phyloP scores from a whole-genome alignment of 2,329 filamentous ascomycete genomes.

The Chaetomium olivaceum region DNA sequence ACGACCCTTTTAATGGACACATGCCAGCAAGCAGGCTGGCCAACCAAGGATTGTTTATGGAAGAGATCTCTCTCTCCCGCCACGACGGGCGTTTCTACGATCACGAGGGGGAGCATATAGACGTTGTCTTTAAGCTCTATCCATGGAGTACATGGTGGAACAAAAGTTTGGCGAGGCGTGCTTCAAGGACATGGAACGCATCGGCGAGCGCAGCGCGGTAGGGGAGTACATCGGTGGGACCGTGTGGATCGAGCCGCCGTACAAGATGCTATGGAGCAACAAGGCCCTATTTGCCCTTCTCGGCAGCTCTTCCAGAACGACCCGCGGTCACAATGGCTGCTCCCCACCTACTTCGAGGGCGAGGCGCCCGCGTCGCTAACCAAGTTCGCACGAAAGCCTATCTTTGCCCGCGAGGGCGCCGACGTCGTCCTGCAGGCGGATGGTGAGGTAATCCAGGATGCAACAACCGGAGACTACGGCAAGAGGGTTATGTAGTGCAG shows the following conservation, averaged over 20 bases:
- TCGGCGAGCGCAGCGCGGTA: background rate
- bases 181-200: slow-evolving; percentile 5
- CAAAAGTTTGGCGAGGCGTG: slow-evolving; percentile 1
- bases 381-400: slow-evolving; percentile 4
- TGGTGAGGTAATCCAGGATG: background rate
- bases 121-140: slow-evolving; percentile 11
- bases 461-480: slow-evolving; percentile 5
- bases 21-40: background rate
- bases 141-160: slow-evolving; percentile 10
- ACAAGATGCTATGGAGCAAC: slow-evolving; percentile 12
- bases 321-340: slow-evolving; percentile 4
- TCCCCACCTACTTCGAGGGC: slow-evolving; percentile 8
- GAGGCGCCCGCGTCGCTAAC: background rate
- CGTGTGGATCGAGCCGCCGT: slow-evolving; percentile 10
- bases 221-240: background rate
- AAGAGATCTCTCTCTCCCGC: background rate
- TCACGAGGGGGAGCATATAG: slow-evolving; percentile 5
- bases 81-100: slow-evolving; percentile 6
- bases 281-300: slow-evolving; percentile 2
- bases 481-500: slow-evolving; percentile 4
- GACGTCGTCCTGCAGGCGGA: slow-evolving; percentile 5
- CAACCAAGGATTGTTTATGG: background rate
- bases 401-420: slow-evolving; percentile 9
- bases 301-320: slow-evolving; percentile 8
- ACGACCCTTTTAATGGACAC: slow-evolving; percentile 1